Percentiles rank a stretch among this genome's conserved stretches.
Evolutionary conservation across 495 filamentous ascomycete genomes (phyloP).

Genomic region (Bombardia bombarda): DNA sequence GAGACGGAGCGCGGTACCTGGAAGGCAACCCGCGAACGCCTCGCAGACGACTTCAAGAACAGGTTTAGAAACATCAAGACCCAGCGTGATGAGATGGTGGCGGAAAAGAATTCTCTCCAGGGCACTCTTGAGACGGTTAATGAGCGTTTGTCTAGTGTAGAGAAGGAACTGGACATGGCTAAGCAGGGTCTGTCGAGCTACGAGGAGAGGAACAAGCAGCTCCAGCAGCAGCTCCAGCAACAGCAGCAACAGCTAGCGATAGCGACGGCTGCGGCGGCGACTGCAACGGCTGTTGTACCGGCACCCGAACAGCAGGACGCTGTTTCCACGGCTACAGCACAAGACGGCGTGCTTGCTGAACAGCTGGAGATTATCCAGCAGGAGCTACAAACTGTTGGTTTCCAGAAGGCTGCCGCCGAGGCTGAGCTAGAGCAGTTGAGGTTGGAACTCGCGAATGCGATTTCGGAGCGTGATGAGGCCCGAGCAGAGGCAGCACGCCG

Average conservation of each 20-base stretch:
- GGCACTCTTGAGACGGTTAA: conserved; percentile 23
- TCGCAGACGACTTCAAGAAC: conserved; percentile 41
- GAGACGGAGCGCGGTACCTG: conserved; percentile 39
- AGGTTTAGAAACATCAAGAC: conserved; percentile 30
- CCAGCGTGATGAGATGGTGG: conserved; percentile 31
- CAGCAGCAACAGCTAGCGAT: conserved; percentile 18
- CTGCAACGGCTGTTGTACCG: conserved; percentile 3
- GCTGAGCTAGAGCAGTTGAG: conserved; percentile 40
- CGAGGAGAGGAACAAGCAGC: conserved; percentile 27
- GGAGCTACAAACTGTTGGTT: conserved; percentile 34
- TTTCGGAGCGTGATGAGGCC: conserved; percentile 38
- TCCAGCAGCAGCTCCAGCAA: conserved; percentile 14
- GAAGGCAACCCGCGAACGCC: conserved; percentile 29
- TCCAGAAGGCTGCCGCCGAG: conserved; percentile 30
- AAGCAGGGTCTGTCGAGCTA: conserved; percentile 26
- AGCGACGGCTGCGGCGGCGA: conserved; percentile 6
- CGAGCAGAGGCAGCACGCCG: conserved; percentile 36
- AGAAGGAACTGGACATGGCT: conserved; percentile 29
- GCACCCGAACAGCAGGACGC: neutral
- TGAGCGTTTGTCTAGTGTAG: conserved; percentile 22
- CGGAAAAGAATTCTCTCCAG: conserved; percentile 31
- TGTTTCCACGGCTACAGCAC: conserved; percentile 8
- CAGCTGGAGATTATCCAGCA: conserved; percentile 40
- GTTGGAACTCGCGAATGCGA: conserved; percentile 31
- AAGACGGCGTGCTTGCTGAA: conserved; percentile 59